Evolutionary conservation across 257 asterid species (phyloP), one percentile per base, ranked within the genome.

Genomic region (Buddleja alternifolia): DNA sequence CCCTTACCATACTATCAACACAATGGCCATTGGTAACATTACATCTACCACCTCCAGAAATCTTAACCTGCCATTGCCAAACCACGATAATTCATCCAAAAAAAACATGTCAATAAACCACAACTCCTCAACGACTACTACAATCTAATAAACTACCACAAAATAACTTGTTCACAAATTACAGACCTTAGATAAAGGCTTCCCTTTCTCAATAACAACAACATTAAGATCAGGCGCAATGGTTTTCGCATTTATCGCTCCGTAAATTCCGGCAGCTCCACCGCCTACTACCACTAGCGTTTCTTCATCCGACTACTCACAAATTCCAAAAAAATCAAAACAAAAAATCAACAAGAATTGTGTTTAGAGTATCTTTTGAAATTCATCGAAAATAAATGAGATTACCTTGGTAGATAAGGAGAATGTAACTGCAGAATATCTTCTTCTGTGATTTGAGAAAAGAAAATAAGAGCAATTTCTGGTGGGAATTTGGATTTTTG

Each of bases 41-140:
- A 79, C 99, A 93, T 45, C 99, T 85, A 11, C 99, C 99, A 10
- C 99, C 99, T 40, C 99, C 99, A 48, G 97, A 93, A 69, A 93
- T 88, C 83, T 84, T 90, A 75, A 93, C 99, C 99, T 93, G 81
- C 46, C 5, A 29, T 5, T 29, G 3, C 2, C 61, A 75, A 81
- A 66, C 50, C 34, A 36, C 65, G 12, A 51, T 19, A 63, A 57
- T 40, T 17, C 41, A 60, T 59, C 25, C 68, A 24, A 41, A 44
- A 19, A 6, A 23, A 24, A 51, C 19, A 0, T 0, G 8, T 20
- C 15, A 14, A n/a, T 19, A 64, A 55, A 69, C 23, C 34, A 2
- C 10, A 44, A 65, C 11, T 40, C 51, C 64, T 24, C 41, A 46
- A 4, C 40, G 16, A 39, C 10, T 17, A 24, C 45, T 4, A 20